Percentiles rank a stretch among this genome's conserved stretches.
phyloP scores from a whole-genome alignment of 2,329 filamentous ascomycete genomes.

The Neofusicoccum sp. region DNA sequence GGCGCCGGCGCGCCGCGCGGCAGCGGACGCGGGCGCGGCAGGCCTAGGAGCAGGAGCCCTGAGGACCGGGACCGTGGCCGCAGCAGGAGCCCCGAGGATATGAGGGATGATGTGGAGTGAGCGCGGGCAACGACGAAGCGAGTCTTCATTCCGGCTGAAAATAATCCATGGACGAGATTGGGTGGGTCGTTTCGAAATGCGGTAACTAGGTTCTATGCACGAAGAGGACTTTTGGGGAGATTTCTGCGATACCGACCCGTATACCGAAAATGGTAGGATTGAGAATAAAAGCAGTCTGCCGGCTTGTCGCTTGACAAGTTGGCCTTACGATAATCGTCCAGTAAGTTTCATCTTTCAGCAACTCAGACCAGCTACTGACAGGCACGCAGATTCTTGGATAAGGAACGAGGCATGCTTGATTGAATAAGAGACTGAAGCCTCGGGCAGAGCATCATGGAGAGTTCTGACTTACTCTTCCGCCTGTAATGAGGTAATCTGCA shows the following conservation, averaged over 20 bases:
- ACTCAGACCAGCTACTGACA: neutral
- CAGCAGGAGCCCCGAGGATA: constrained; percentile 17
- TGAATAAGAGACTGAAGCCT: neutral
- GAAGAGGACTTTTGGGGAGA: neutral
- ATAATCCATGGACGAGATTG: neutral
- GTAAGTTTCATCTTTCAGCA: neutral
- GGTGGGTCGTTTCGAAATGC: neutral
- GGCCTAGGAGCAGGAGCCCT: constrained; percentile 45
- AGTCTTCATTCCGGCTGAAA: neutral
- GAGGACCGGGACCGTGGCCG: constrained; percentile 34
- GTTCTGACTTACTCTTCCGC: too few species aligned
- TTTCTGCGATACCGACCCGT: neutral
- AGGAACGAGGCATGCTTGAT: neutral
- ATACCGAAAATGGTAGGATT: neutral
- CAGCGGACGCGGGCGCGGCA: constrained; percentile 22
- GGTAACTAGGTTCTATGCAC: neutral
- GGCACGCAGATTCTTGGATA: neutral
- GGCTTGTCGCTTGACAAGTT: constrained; percentile 9
- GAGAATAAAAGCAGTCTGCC: constrained; percentile 7
- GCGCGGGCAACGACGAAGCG: neutral
- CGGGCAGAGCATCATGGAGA: too few species aligned
- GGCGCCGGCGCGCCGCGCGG: constrained; percentile 32
- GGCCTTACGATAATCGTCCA: neutral
- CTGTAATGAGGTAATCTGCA: too few species aligned
- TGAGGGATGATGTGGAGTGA: constrained; percentile 15